These are phyloP conservation scores for Metarhizium robertsii DNA, from an alignment of 2,329 filamentous ascomycete genomes.

Conservation along the genomic window DNA sequence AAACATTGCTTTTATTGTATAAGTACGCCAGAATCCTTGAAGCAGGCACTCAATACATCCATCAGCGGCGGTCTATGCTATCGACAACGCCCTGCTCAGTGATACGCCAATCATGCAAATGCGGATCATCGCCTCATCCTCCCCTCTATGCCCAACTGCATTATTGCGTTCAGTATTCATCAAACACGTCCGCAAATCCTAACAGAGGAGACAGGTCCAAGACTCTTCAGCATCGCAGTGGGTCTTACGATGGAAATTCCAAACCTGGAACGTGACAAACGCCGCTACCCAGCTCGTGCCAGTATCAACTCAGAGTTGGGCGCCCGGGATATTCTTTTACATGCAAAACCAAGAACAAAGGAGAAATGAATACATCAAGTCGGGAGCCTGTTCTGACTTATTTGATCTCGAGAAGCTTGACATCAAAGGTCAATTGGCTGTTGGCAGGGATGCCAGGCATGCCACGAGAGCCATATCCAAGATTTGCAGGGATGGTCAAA, in stretches of 20 bases:
- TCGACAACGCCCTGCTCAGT: not conserved
- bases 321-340: slow-evolving; percentile 5
- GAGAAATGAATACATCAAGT: not conserved
- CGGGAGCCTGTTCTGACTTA: slow-evolving; percentile 32
- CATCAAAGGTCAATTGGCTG: slow-evolving; percentile 85
- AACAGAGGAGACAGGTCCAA: slow-evolving; percentile 31
- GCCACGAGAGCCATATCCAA: slow-evolving; percentile 81
- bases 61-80: slow-evolving; percentile 2
- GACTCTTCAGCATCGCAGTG: slow-evolving; percentile 29
- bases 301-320: not conserved
- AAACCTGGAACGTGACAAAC: slow-evolving; percentile 6
- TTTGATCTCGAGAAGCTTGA: slow-evolving; percentile 79
- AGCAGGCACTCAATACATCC: slow-evolving; percentile 1
- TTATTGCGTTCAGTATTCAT: not conserved
- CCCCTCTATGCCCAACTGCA: slow-evolving; percentile 2
- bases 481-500: slow-evolving; percentile 75
- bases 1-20: slow-evolving; percentile 8
- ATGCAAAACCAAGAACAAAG: not conserved
- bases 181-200: not conserved
- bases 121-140: slow-evolving; percentile 5
- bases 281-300: slow-evolving; percentile 7
- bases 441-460: slow-evolving; percentile 83
- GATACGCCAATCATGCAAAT: slow-evolving; percentile 2
- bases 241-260: slow-evolving; percentile 1
- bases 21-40: slow-evolving; percentile 3